phyloP scores from a whole-genome alignment of 306 rosid genomes.

The Senna tora region DNA sequence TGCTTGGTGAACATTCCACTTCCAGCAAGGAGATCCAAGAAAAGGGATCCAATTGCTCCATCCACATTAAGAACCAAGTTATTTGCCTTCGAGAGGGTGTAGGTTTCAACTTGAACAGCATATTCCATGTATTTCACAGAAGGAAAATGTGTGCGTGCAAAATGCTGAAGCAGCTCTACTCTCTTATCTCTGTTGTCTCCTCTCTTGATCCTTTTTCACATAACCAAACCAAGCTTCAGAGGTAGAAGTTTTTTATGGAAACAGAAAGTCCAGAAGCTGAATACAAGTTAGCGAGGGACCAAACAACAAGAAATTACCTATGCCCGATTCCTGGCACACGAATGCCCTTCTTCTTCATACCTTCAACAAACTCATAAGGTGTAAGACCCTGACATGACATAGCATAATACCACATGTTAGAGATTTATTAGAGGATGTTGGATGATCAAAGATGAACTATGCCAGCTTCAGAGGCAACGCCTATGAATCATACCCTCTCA shows the following conservation, averaged over 20 bases:
- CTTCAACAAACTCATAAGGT: slow-evolving; percentile 82
- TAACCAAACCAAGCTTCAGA: slow-evolving; percentile 35
- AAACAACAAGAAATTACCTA: slow-evolving; percentile 47
- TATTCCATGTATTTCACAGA: slow-evolving; percentile 88
- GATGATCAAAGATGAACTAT: slow-evolving; percentile 14
- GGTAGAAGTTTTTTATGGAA: slow-evolving; percentile 16
- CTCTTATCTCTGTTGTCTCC: slow-evolving; percentile 90
- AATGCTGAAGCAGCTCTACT: slow-evolving; percentile 78
- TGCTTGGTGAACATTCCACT: slow-evolving; percentile 89
- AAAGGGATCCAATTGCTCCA: slow-evolving; percentile 89
- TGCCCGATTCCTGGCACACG: slow-evolving; percentile 96
- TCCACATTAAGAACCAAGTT: slow-evolving; percentile 81
- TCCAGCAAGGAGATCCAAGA: slow-evolving; percentile 92
- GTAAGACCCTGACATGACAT: slow-evolving; percentile 60
- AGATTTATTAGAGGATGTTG: background rate
- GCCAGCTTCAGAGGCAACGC: slow-evolving; percentile 10
- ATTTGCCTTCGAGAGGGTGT: slow-evolving; percentile 87
- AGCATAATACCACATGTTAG: slow-evolving; percentile 10
- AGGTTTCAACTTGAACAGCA: slow-evolving; percentile 82
- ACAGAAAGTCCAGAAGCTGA: background rate
- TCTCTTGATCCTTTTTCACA: slow-evolving; percentile 70
- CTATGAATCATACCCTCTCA: slow-evolving; percentile 56
- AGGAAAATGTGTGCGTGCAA: slow-evolving; percentile 81
- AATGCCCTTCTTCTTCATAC: slow-evolving; percentile 87
- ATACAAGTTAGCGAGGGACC: background rate